Evolutionary conservation across 768 basidiomycete species (phyloP), one percentile per base, ranked within the genome.

Genomic region (Boletus insuetus): DNA sequence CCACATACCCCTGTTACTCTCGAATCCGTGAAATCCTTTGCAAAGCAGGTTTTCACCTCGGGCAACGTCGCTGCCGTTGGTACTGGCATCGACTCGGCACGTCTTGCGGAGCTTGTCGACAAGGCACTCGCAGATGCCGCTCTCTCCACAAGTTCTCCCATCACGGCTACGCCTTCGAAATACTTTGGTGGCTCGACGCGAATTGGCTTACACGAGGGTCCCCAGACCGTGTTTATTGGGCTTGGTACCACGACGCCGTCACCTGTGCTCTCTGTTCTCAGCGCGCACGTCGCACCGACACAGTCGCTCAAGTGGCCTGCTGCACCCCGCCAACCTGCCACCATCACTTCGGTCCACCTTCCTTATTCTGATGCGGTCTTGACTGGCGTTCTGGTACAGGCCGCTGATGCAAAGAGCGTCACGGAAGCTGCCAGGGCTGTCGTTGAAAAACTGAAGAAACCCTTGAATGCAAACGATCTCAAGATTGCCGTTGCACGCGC

Each of bases 331-430:
- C 65, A 69, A 53, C 80, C 82, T 41, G 77, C 87, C 2, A 80
- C 80, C 24, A 89, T 89, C 52, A 80, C 87, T 69, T 73, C 87
- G 12, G 84, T 97, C 50, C 82, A 91, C 66, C 77, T 94, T 13
- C 86, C 89, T 14, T 98, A 98, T 76, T 91, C 94, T 16, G 96
- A 98, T 68, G 95, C 94, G 4, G 78, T 88, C 8, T 79, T 99
- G 48, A 84, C 96, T 56, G 94, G 94, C 55, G 73, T 97, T 53
- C 73, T 92, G 50, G 76, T 98, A 35, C 85, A 90, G 67, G 92
- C 85, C 7, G 69, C 77, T 37, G 87, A 85, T 22, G 68, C 79
- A 2, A 77, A 79, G 42, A 82, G 77, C 49, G 85, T 92, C 44
- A 84, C 79, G 61, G 81, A 85, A 53, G 90, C 86, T 20, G 83